Conservation (phyloP, 331 rosid species). For the Malus hybrid region DNA sequence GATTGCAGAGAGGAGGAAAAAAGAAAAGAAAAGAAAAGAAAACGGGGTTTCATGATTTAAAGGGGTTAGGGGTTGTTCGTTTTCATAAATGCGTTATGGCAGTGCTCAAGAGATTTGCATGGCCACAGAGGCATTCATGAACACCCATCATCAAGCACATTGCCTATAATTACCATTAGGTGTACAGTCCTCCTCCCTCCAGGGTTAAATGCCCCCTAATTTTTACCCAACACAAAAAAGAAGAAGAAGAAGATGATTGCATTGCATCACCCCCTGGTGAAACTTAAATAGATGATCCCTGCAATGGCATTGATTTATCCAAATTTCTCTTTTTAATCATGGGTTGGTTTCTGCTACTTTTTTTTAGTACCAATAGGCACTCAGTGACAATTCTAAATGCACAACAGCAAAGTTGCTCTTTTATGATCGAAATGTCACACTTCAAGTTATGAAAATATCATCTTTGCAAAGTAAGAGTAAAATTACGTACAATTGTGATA, state of each 20-base stretch:
- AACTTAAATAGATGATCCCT: constrained; percentile 14
- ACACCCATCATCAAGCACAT: constrained; percentile 70
- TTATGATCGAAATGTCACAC: too few relatives aligned
- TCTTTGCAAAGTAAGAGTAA: too few relatives aligned
- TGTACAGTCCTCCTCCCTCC: constrained; percentile 21
- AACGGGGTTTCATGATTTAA: constrained; percentile 37
- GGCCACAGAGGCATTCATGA: constrained; percentile 71
- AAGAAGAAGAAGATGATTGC: not conserved
- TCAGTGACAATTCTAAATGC: too few relatives aligned
- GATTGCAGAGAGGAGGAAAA: not conserved
- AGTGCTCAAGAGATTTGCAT: constrained; percentile 52
- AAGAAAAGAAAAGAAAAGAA: not conserved
- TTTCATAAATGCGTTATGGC: constrained; percentile 60
- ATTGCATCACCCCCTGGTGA: constrained; percentile 15
- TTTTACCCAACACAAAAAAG: not conserved
- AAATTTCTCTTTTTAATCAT: constrained; percentile 9
- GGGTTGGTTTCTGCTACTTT: not conserved
- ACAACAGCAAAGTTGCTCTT: too few relatives aligned
- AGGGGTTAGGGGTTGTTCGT: constrained; percentile 28
- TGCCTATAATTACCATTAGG: constrained; percentile 90
- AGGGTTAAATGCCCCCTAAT: constrained; percentile 35
- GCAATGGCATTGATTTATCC: constrained; percentile 18
- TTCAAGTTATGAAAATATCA: too few relatives aligned
- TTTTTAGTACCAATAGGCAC: too few relatives aligned
- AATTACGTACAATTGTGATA: too few relatives aligned